Evolutionary conservation across 257 asterid genomes (phyloP).

Genomic region (Vinca minor): DNA sequence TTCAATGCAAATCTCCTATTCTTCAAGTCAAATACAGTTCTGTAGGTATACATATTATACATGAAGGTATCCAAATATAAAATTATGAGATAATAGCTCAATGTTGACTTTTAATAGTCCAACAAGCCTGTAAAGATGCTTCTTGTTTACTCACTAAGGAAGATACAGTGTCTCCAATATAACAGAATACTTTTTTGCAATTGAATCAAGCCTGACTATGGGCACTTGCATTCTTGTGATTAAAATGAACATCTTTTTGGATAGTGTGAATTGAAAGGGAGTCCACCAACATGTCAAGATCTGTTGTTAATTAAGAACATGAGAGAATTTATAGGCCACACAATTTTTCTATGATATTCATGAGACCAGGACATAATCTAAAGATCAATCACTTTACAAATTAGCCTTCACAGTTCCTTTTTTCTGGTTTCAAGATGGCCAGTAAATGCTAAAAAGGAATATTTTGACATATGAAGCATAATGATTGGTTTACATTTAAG

Average conservation of each 20-base stretch:
- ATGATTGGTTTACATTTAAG: neutral
- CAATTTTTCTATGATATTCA: neutral
- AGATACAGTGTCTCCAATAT: neutral
- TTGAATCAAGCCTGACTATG: neutral
- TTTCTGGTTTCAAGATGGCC: neutral
- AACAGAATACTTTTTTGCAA: neutral
- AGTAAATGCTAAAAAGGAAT: neutral
- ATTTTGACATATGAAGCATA: neutral
- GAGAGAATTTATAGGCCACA: neutral
- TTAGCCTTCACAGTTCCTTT: neutral
- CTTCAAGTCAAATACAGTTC: neutral
- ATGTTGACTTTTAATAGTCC: neutral
- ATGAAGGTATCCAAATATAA: neutral
- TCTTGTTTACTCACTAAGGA: neutral
- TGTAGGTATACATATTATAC: neutral
- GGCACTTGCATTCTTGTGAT: neutral
- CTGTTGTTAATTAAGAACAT: neutral
- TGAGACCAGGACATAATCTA: neutral
- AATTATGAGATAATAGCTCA: neutral
- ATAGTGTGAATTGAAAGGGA: neutral
- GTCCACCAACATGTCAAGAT: neutral
- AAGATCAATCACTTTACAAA: neutral
- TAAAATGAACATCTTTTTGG: neutral
- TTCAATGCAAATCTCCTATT: neutral
- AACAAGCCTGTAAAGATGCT: neutral